phyloP scores from a whole-genome alignment of 2,329 filamentous ascomycete species.

The Thyridium curvatum region DNA sequence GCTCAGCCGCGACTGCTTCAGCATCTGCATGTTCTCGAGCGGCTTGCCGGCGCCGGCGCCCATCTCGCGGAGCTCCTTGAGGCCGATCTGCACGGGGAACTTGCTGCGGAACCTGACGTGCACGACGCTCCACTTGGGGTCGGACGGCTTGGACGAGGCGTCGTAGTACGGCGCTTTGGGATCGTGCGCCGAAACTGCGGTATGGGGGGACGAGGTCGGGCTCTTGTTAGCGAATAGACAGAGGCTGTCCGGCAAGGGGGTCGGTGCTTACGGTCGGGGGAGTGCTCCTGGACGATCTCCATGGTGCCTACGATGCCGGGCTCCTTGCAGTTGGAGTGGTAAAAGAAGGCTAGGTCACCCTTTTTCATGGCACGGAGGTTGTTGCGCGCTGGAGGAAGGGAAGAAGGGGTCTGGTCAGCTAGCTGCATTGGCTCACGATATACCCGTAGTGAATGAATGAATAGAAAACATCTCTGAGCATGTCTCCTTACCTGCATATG shows the following conservation, averaged over 20 bases:
- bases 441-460: neutral
- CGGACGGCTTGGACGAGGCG: conserved; percentile 59
- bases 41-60: conserved; percentile 43
- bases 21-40: conserved; percentile 72
- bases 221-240: neutral
- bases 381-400: conserved; percentile 57
- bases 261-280: conserved; percentile 69
- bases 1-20: conserved; percentile 77
- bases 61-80: conserved; percentile 65
- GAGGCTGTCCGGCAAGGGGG: neutral
- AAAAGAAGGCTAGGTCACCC: conserved; percentile 93
- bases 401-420: too few species aligned
- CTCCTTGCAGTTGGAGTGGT: conserved; percentile 88
- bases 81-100: conserved; percentile 62
- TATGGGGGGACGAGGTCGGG: neutral
- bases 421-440: neutral
- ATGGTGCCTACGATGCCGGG: conserved; percentile 84
- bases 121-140: conserved; percentile 82
- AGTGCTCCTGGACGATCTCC: conserved; percentile 82
- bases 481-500: conserved; percentile 40
- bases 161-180: conserved; percentile 77
- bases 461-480: neutral
- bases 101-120: conserved; percentile 84
- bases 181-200: conserved; percentile 62
- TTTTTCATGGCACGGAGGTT: conserved; percentile 87